Percentiles rank a stretch among this genome's conserved stretches.
Conservation (phyloP, 331 rosid genomes). For the Spiraea crenata region DNA sequence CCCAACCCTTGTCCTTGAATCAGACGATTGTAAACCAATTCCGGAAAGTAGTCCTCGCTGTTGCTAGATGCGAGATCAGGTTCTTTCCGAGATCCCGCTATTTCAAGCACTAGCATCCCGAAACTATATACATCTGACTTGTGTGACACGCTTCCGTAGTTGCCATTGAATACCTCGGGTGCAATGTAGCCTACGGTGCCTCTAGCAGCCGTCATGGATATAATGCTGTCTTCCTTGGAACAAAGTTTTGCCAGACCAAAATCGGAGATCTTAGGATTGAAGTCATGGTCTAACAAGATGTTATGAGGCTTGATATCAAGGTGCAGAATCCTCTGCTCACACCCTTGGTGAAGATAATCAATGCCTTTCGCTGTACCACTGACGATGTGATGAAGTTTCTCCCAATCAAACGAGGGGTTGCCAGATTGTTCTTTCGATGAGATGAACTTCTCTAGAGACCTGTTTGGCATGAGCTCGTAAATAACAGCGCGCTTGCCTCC, state of each 20-base stretch:
- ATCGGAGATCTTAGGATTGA: not conserved
- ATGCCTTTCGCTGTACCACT: constrained; percentile 11
- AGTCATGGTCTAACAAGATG: constrained; percentile 18
- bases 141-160: constrained; percentile 9
- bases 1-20: not conserved
- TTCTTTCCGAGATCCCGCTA: constrained; percentile 1
- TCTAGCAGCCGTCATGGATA: constrained; percentile 18
- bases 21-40: not conserved
- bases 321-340: constrained; percentile 13
- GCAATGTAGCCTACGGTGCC: constrained; percentile 24
- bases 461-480: constrained; percentile 13
- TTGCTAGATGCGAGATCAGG: not conserved
- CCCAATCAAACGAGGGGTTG: not conserved
- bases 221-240: constrained; percentile 9
- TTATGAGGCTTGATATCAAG: constrained; percentile 19
- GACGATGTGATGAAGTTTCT: not conserved
- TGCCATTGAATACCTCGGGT: constrained; percentile 10
- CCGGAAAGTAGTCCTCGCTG: not conserved
- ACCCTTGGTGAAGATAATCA: constrained; percentile 20
- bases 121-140: constrained; percentile 17
- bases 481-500: constrained; percentile 15
- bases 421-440: no score
- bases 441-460: constrained; percentile 18
- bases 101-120: constrained; percentile 19
- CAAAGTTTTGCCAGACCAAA: constrained; percentile 8